These are phyloP conservation scores for Gaultheria prostrata DNA, from an alignment of 148 eudicot species.

Conservation along the genomic window DNA sequence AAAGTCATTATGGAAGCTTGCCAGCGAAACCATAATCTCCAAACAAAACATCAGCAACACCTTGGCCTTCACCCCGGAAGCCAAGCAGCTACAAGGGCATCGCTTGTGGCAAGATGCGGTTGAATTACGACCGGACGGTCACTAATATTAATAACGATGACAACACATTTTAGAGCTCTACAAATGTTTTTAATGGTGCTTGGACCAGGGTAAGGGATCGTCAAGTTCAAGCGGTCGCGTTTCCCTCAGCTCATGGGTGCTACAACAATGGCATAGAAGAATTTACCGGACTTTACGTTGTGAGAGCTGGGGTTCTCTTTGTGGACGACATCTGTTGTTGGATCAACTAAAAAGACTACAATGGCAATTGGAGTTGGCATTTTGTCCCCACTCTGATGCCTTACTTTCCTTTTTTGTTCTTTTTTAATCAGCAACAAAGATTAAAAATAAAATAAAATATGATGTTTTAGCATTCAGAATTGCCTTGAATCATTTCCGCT, in stretches of 20 bases:
- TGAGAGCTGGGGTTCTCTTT: conserved; percentile 37
- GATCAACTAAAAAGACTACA: conserved; percentile 30
- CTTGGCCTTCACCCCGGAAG: conserved; percentile 69
- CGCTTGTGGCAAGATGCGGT: conserved; percentile 37
- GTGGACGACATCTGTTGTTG: conserved; percentile 38
- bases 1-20: conserved; percentile 50
- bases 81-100: conserved; percentile 62
- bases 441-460: no score
- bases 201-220: conserved; percentile 47
- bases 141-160: conserved; percentile 38
- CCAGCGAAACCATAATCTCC: conserved; percentile 59
- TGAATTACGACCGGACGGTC: conserved; percentile 52
- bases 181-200: conserved; percentile 44
- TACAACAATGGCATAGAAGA: conserved; percentile 51
- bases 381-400: no score
- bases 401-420: no score
- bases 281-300: conserved; percentile 33
- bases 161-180: conserved; percentile 40
- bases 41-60: conserved; percentile 50
- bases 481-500: no score
- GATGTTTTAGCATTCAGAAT: no score
- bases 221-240: conserved; percentile 44
- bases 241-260: conserved; percentile 47
- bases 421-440: no score
- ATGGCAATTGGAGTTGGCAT: no score